Conservation (phyloP, 768 basidiomycete species). For the Coprinopsis marcescibilis region DNA sequence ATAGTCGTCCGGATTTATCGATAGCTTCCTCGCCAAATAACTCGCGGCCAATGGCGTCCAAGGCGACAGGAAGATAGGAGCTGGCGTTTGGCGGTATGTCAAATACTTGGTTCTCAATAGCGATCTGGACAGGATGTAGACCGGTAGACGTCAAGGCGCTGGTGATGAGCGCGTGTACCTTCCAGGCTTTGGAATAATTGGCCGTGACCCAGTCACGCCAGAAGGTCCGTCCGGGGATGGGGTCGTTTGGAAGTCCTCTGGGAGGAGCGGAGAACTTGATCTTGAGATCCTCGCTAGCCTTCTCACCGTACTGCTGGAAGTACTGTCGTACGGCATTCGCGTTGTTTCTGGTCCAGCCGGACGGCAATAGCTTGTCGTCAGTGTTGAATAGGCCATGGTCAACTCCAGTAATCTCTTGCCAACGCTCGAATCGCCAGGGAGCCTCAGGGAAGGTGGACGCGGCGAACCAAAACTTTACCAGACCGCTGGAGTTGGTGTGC, state of each 20-base stretch:
- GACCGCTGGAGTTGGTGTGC: too few species aligned
- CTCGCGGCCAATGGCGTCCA: background rate
- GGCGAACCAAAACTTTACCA: too few species aligned
- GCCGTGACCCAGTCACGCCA: slow-evolving; percentile 14
- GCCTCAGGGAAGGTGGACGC: too few species aligned
- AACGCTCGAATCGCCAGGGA: slow-evolving; percentile 15
- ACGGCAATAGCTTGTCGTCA: slow-evolving; percentile 15
- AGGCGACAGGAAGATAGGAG: background rate
- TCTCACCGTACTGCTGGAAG: slow-evolving; percentile 11
- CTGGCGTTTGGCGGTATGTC: background rate
- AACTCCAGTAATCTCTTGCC: slow-evolving; percentile 20
- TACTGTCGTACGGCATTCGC: slow-evolving; percentile 11
- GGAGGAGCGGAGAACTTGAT: slow-evolving; percentile 1
- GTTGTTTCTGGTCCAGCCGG: slow-evolving; percentile 11
- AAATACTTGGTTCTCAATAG: background rate
- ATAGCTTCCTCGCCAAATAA: slow-evolving; percentile 1
- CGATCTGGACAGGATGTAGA: slow-evolving; percentile 13
- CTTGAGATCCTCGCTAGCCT: background rate
- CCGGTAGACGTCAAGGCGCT: slow-evolving; percentile 5
- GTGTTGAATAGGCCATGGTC: slow-evolving; percentile 18
- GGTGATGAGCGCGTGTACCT: slow-evolving; percentile 14
- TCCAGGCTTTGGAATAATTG: slow-evolving; percentile 10
- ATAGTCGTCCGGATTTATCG: background rate
- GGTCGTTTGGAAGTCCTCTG: background rate
- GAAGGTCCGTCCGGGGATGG: slow-evolving; percentile 13